Percentiles rank a stretch among this genome's conserved stretches.
These are phyloP conservation scores for Cercospora nicotianae DNA, from an alignment of 2,329 filamentous ascomycete species.

Conservation along the genomic window DNA sequence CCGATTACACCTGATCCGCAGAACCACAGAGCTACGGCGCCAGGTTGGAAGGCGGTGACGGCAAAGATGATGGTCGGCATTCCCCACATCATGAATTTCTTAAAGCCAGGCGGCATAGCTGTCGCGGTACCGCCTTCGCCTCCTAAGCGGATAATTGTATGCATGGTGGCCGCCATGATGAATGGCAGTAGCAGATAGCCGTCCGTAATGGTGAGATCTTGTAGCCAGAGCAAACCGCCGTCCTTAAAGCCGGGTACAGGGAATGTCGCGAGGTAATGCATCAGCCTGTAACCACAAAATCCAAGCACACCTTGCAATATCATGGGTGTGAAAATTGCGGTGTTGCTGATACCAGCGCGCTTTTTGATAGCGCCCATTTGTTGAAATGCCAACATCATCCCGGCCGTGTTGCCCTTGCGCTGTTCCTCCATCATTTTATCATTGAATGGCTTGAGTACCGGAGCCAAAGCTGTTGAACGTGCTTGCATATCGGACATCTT, in stretches of 20 bases:
- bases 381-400: slow-evolving; percentile 48
- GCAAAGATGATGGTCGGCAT: slow-evolving; percentile 56
- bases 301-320: slow-evolving; percentile 67
- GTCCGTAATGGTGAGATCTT: slow-evolving; percentile 72
- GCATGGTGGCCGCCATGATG: slow-evolving; percentile 38
- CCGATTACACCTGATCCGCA: slow-evolving; percentile 46
- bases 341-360: slow-evolving; percentile 55
- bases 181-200: slow-evolving; percentile 73
- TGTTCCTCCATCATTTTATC: slow-evolving; percentile 53
- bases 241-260: slow-evolving; percentile 77
- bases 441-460: slow-evolving; percentile 57
- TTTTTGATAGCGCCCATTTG: slow-evolving; percentile 56
- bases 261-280: slow-evolving; percentile 71
- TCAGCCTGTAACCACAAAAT: slow-evolving; percentile 75
- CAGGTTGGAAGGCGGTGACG: slow-evolving; percentile 58
- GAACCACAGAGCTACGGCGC: slow-evolving; percentile 65
- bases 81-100: slow-evolving; percentile 46
- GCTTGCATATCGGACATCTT: slow-evolving; percentile 62
- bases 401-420: slow-evolving; percentile 49
- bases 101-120: slow-evolving; percentile 30
- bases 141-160: slow-evolving; percentile 44
- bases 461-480: slow-evolving; percentile 61
- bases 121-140: slow-evolving; percentile 49
- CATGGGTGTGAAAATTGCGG: slow-evolving; percentile 57
- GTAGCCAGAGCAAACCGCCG: slow-evolving; percentile 75